Percentiles rank a stretch among this genome's conserved stretches.
Conservation (phyloP, 768 basidiomycete genomes). For the Mycena galericulata region DNA sequence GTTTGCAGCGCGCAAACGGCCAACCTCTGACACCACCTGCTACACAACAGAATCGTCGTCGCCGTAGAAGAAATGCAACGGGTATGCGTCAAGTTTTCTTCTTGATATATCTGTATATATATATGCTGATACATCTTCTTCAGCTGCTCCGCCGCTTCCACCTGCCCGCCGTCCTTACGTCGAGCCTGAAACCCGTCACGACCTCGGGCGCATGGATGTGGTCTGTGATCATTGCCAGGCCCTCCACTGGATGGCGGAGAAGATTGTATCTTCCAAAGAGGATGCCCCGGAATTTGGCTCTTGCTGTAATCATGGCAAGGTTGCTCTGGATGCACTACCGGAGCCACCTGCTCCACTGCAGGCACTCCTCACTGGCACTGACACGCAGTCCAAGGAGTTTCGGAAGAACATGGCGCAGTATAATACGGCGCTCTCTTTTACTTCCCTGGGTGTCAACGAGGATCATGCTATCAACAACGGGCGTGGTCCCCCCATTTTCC, state of each 20-base stretch:
- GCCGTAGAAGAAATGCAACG: too few relatives aligned
- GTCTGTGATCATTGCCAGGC: conserved; percentile 48
- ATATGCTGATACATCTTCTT: too few relatives aligned
- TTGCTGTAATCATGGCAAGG: conserved; percentile 52
- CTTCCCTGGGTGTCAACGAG: conserved; percentile 41
- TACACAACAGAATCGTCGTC: too few relatives aligned
- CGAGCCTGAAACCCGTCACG: conserved; percentile 7
- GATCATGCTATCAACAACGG: conserved; percentile 38
- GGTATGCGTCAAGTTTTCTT: too few relatives aligned
- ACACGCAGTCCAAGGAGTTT: conserved; percentile 35
- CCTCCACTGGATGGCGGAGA: conserved; percentile 51
- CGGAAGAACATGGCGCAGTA: conserved; percentile 48
- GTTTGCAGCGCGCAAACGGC: too few relatives aligned
- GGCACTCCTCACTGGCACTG: conserved; percentile 32
- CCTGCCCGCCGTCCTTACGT: too few relatives aligned
- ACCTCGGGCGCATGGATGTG: conserved; percentile 52
- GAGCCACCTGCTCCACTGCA: conserved; percentile 39
- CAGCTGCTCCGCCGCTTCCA: too few relatives aligned
- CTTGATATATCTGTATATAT: too few relatives aligned
- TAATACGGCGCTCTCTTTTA: conserved; percentile 51
- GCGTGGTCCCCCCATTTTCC: conserved; percentile 44
- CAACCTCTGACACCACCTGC: too few relatives aligned
- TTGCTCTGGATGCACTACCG: conserved; percentile 41
- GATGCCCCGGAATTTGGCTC: conserved; percentile 43
- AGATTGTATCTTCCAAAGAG: conserved; percentile 25